phyloP scores from a whole-genome alignment of 2,329 filamentous ascomycete species.

The Pyrenochaeta sp. region DNA sequence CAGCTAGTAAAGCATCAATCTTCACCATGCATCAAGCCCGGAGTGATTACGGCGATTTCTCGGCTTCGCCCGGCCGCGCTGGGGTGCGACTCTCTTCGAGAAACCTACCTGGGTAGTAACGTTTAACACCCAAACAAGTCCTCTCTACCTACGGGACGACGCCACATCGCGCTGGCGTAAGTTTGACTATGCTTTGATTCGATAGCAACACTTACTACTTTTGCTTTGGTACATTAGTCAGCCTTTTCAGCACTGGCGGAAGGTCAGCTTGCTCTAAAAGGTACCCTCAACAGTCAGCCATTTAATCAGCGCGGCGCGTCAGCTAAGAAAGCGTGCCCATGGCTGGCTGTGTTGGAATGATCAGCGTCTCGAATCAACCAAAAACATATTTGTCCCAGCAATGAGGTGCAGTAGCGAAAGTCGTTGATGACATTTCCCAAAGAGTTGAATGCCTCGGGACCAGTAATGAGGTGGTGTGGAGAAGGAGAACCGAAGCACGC shows the following conservation, averaged over 20 bases:
- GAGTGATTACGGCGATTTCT: no score
- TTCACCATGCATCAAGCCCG: no score
- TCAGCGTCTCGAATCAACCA: neutral
- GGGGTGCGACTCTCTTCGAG: no score
- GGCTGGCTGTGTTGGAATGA: neutral
- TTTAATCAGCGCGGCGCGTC: constrained; percentile 22
- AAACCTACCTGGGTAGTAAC: no score
- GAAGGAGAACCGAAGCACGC: constrained; percentile 30
- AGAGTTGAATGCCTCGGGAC: constrained; percentile 1
- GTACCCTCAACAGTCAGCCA: constrained; percentile 10
- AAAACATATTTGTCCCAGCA: neutral
- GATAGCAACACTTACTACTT: neutral
- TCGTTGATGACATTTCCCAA: constrained; percentile 4
- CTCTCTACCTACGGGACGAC: neutral
- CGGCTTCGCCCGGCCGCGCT: no score
- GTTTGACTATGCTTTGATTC: constrained; percentile 2
- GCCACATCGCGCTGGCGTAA: neutral
- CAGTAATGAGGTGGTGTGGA: constrained; percentile 3
- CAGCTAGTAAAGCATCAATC: no score
- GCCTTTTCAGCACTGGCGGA: constrained; percentile 9
- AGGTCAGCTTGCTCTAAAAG: constrained; percentile 5
- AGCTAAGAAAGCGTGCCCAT: constrained; percentile 1
- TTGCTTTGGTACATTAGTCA: neutral
- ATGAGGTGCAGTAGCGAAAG: neutral
- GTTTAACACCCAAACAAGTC: neutral